Evolutionary conservation across 257 asterid genomes (phyloP).

Genomic region (Sherardia arvensis): DNA sequence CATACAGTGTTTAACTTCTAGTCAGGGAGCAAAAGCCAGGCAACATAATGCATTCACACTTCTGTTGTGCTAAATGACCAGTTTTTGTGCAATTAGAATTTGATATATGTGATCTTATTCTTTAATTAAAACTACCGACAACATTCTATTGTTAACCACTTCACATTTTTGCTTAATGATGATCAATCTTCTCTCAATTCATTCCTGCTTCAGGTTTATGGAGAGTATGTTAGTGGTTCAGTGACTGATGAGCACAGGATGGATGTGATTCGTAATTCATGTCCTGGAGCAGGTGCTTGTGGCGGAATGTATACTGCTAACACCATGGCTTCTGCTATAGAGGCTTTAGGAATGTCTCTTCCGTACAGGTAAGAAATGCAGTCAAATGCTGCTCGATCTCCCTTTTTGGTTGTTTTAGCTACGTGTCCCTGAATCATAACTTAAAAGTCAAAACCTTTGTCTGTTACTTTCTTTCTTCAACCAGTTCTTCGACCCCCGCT

Average conservation of each 20-base stretch:
- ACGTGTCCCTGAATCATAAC: not conserved
- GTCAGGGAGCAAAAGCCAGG: not conserved
- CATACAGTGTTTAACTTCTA: not conserved
- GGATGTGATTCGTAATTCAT: conserved; percentile 83
- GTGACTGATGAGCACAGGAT: conserved; percentile 70
- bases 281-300: conserved; percentile 99
- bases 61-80: too few relatives aligned
- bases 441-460: conserved; percentile 4
- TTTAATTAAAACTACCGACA: not conserved
- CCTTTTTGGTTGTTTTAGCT: not conserved
- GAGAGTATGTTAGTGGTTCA: conserved; percentile 89
- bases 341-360: conserved; percentile 93
- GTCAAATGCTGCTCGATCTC: conserved; percentile 1
- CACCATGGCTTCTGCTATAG: conserved; percentile 98
- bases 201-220: conserved; percentile 56
- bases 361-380: conserved; percentile 67
- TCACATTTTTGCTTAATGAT: not conserved
- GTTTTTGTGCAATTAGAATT: not conserved
- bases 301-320: conserved; percentile 99
- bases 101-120: not conserved
- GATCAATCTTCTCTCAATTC: conserved; percentile 3
- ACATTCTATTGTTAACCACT: not conserved
- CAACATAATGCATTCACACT: not conserved
- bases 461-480: not conserved
- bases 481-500: conserved; percentile 96